These are phyloP conservation scores for Boletellus ananiceps DNA, from an alignment of 768 basidiomycete species.

Conservation along the genomic window DNA sequence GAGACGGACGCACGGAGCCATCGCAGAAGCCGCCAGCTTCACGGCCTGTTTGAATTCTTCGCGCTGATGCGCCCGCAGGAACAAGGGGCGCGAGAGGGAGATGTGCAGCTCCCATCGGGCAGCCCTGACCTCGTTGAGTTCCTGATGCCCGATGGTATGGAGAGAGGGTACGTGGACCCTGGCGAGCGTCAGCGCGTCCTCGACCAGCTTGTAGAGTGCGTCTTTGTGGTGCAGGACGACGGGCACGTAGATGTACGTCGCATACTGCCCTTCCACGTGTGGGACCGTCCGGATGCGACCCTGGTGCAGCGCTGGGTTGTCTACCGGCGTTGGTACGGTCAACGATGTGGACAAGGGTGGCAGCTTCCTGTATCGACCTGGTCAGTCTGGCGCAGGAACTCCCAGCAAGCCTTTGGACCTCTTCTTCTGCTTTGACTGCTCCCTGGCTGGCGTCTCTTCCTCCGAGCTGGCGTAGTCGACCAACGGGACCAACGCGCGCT, in stretches of 20 bases:
- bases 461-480: conserved; percentile 52
- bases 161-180: conserved; percentile 43
- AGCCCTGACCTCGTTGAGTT: neutral
- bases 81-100: conserved; percentile 80
- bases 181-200: conserved; percentile 42
- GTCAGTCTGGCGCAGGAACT: neutral
- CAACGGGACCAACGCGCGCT: conserved; percentile 39
- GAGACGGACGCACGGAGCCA: conserved; percentile 39
- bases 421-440: conserved; percentile 34
- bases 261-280: conserved; percentile 85
- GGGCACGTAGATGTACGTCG: conserved; percentile 72
- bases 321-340: conserved; percentile 45
- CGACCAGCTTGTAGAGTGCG: conserved; percentile 43
- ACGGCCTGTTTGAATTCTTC: conserved; percentile 66
- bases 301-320: conserved; percentile 79
- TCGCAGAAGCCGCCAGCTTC: conserved; percentile 44
- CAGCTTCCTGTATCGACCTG: conserved; percentile 45
- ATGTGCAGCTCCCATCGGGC: conserved; percentile 60
- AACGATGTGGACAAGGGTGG: conserved; percentile 54
- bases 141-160: conserved; percentile 38
- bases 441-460: conserved; percentile 27
- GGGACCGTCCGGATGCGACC: conserved; percentile 72
- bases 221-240: conserved; percentile 44
- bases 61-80: conserved; percentile 73
- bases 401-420: conserved; percentile 28